Evolutionary conservation across 495 filamentous ascomycete genomes (phyloP).

Genomic region (Symbiotaphrina buchneri): DNA sequence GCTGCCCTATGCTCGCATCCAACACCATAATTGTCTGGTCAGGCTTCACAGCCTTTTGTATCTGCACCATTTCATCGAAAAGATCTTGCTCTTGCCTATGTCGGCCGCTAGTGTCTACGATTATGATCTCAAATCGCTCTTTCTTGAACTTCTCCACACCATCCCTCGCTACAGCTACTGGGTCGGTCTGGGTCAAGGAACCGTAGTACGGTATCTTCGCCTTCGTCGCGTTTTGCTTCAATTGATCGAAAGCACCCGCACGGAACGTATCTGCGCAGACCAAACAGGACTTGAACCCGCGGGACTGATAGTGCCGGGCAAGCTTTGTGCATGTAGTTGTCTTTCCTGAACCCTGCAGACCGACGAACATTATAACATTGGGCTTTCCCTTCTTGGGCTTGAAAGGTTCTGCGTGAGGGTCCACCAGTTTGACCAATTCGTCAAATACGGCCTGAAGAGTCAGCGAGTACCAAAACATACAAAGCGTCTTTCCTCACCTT

Average conservation of each 20-base stretch:
- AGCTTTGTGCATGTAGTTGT: conserved; percentile 97
- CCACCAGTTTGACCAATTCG: conserved; percentile 83
- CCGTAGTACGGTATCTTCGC: conserved; percentile 98
- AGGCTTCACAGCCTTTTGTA: conserved; percentile 73
- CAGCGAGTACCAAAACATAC: no score
- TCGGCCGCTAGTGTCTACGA: conserved; percentile 88
- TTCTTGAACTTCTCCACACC: conserved; percentile 99
- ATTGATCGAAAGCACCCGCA: conserved; percentile 91
- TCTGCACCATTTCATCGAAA: conserved; percentile 96
- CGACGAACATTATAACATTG: conserved; percentile 99
- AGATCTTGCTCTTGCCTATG: conserved; percentile 88
- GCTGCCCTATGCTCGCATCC: conserved; percentile 88
- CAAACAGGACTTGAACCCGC: conserved; percentile 83
- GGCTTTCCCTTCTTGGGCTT: conserved; percentile 89
- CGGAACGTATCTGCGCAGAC: conserved; percentile 98
- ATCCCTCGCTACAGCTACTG: conserved; percentile 74
- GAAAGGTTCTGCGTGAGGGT: conserved; percentile 89
- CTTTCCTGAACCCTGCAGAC: conserved; percentile 90
- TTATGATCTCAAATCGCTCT: conserved; percentile 94
- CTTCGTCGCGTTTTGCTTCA: conserved; percentile 97
- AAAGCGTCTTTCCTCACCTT: no score
- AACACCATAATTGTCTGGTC: conserved; percentile 98
- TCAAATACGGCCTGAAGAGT: conserved; percentile 77
- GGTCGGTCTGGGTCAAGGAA: conserved; percentile 86
- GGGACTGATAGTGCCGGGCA: conserved; percentile 79